Base-by-base conservation (phyloP, 257 asterid genomes). In the Marsdenia floribunda region DNA sequence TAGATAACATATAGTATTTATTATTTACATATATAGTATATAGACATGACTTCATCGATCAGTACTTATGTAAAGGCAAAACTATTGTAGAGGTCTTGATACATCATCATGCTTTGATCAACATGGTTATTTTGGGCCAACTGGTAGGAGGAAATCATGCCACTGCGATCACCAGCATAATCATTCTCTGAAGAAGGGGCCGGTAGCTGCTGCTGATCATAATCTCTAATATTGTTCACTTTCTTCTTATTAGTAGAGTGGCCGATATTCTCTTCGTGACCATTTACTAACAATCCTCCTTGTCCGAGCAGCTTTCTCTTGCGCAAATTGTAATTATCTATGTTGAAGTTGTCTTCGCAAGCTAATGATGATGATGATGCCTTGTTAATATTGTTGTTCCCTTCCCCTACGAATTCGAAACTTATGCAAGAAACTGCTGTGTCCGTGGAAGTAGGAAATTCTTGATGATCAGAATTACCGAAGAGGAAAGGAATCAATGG, bases 341-440 rank as follows among this genome's bases (percentile, higher is more conserved):
- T 24, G 72, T 74, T 29, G 57, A 74, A 73, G 10, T 73, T 73
- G 71, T 73, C 77, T 33, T 47, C 61, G 22, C 77, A 73, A 44
- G 60, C 60, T 8, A n/a, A n/a, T n/a, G 77, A 73, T 22, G 21
- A 12, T 50, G 65, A 58, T 26, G 77, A 46, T 4, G 61, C 38
- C 6, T 33, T 24, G 12, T 47, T 73, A 29, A 29, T 29, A 1
- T 29, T 29, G 33, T 29, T 29, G 1, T n/a, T 60, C 11, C 50
- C 77, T 33, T 73, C 71, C 33, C 33, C 33, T 1, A 29, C 0
- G 4, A 38, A 38, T 38, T 38, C 42, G 49, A 63, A 74, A 63
- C 72, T 63, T 47, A 74, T 63, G 71, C 53, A 46, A 10, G 77
- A 61, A 44, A 33, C 53, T 33, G 71, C 35, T 4, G 13, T 13